Percentiles rank a stretch among this genome's conserved stretches.
phyloP scores from a whole-genome alignment of 75 land plant species.

The Cunninghamia lanceolata region DNA sequence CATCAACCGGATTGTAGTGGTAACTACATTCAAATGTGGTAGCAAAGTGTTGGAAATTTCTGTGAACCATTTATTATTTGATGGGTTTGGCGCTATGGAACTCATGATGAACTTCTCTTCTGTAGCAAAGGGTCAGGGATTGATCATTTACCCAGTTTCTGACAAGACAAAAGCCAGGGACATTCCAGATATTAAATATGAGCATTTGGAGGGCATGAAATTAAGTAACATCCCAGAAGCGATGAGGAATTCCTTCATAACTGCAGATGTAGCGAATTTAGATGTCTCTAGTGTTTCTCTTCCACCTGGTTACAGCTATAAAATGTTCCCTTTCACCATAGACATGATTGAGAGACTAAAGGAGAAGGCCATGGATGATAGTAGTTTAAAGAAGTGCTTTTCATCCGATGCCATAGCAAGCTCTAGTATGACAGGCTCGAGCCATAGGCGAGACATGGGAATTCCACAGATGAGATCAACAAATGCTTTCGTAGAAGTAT shows the following conservation, averaged over 20 bases:
- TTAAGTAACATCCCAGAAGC: conserved; percentile 7
- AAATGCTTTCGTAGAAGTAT: too few species aligned
- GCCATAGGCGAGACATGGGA: too few species aligned
- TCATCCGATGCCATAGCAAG: conserved; percentile 26
- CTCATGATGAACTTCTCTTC: conserved; percentile 24
- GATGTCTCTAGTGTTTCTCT: conserved; percentile 12
- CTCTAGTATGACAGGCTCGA: too few species aligned
- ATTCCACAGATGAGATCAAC: too few species aligned
- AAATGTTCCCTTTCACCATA: conserved; percentile 9
- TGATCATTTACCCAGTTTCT: conserved; percentile 11
- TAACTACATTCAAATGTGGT: conserved; percentile 34
- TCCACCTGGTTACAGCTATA: conserved; percentile 6
- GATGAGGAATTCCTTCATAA: conserved; percentile 11
- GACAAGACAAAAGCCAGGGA: too few species aligned
- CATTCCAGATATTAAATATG: too few species aligned
- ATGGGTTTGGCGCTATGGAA: conserved; percentile 25
- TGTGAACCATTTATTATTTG: conserved; percentile 24
- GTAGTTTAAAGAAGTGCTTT: too few species aligned
- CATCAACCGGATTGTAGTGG: too few species aligned
- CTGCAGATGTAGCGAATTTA: conserved; percentile 2
- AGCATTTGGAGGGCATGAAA: too few species aligned
- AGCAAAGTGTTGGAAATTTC: too few species aligned
- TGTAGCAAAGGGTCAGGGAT: conserved; percentile 11
- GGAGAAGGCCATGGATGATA: conserved; percentile 23
- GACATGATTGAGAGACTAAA: conserved; percentile 17